Evolutionary conservation across 1,139 yeast species (phyloP).

Genomic region (Blastobotrys raffinosifermentans): DNA sequence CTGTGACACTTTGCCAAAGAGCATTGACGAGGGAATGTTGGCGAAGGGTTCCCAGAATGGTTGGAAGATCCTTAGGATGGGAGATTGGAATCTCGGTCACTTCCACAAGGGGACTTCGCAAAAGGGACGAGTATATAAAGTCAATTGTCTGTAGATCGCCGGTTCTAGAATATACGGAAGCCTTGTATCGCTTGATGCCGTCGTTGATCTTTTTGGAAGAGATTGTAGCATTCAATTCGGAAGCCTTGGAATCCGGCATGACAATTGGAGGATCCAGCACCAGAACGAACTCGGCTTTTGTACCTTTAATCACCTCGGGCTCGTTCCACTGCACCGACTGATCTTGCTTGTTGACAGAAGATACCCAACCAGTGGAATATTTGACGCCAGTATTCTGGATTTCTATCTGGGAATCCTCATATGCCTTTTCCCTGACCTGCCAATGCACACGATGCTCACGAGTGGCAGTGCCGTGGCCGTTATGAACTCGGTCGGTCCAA

Average conservation of each 20-base stretch:
- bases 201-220: slow-evolving; percentile 5
- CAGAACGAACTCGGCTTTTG: slow-evolving; percentile 29
- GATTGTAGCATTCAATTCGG: slow-evolving; percentile 18
- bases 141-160: slow-evolving; percentile 19
- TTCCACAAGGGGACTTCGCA: slow-evolving; percentile 27
- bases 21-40: slow-evolving; percentile 13
- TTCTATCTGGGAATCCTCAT: not conserved
- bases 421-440: not conserved
- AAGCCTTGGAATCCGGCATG: slow-evolving; percentile 24
- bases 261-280: slow-evolving; percentile 30
- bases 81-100: slow-evolving; percentile 29
- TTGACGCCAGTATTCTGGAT: slow-evolving; percentile 5
- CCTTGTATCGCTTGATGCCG: slow-evolving; percentile 10
- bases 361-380: slow-evolving; percentile 26
- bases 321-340: slow-evolving; percentile 22
- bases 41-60: slow-evolving; percentile 18
- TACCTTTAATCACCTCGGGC: slow-evolving; percentile 22
- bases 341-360: slow-evolving; percentile 12
- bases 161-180: slow-evolving; percentile 11
- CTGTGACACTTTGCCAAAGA: slow-evolving; percentile 16
- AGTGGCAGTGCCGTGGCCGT: not conserved
- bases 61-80: slow-evolving; percentile 28
- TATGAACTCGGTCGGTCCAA: slow-evolving; percentile 17
- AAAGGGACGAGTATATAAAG: slow-evolving; percentile 24
- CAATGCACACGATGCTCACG: not conserved